These are phyloP conservation scores for Rhodotorula sp. DNA, from an alignment of 1,284 basidiomycete species.

Conservation along the genomic window DNA sequence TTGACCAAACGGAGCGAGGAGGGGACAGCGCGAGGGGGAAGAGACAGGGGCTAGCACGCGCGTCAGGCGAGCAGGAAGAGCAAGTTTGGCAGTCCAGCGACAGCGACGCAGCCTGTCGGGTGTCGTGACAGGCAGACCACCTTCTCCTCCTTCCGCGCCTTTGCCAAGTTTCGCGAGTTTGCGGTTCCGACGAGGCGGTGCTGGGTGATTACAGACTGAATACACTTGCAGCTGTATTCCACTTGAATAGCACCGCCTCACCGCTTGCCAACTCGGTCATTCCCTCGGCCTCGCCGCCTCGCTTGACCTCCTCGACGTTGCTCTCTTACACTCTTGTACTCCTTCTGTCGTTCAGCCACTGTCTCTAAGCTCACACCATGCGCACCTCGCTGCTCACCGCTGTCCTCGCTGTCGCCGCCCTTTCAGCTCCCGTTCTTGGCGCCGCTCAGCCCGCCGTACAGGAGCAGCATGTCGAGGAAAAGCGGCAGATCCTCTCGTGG, in stretches of 20 bases:
- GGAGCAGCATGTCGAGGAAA: slow-evolving; percentile 4
- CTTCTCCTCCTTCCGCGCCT: not conserved
- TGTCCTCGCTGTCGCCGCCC: slow-evolving; percentile 6
- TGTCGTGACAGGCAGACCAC: too few species aligned
- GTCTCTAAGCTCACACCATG: not conserved
- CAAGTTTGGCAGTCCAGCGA: too few species aligned
- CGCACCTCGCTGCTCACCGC: slow-evolving; percentile 13
- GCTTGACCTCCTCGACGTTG: not conserved
- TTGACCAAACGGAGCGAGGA: not conserved
- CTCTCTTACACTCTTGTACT: not conserved
- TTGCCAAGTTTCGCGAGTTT: too few species aligned
- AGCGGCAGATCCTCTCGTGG: slow-evolving; percentile 31
- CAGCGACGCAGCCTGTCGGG: too few species aligned
- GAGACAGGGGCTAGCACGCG: not conserved
- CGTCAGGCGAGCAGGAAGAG: too few species aligned
- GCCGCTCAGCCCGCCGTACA: slow-evolving; percentile 6
- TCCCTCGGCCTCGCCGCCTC: not conserved
- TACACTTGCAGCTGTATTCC: too few species aligned
- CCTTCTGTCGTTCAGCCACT: too few species aligned
- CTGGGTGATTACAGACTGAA: too few species aligned
- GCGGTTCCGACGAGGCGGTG: too few species aligned
- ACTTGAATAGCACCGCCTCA: not conserved
- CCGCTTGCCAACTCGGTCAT: not conserved
- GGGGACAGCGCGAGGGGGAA: not conserved
- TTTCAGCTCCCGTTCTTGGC: slow-evolving; percentile 1